phyloP scores from a whole-genome alignment of 2,329 filamentous ascomycete species.

The Blumeriella jaapii region DNA sequence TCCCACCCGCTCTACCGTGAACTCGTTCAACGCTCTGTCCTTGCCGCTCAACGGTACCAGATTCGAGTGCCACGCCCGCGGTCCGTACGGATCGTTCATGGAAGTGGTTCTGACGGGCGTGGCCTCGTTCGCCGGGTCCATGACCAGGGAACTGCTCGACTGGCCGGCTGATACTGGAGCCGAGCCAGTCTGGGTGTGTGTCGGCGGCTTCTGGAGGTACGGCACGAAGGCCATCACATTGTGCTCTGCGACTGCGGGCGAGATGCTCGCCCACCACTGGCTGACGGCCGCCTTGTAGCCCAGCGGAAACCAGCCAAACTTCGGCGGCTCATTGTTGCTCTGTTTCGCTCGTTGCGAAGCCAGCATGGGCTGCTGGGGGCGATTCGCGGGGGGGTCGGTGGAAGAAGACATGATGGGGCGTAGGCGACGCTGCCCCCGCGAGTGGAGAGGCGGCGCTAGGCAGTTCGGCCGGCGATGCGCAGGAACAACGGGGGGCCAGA shows the following conservation, averaged over 20 bases:
- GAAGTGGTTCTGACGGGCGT: conserved; percentile 32
- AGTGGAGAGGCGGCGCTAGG: conserved; percentile 21
- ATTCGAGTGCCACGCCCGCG: conserved; percentile 73
- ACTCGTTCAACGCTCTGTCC: conserved; percentile 82
- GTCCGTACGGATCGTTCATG: conserved; percentile 67
- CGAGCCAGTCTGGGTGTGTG: conserved; percentile 41
- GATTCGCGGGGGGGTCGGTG: conserved; percentile 25
- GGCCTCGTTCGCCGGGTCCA: conserved; percentile 30
- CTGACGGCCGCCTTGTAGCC: conserved; percentile 84
- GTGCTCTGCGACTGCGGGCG: conserved; percentile 75
- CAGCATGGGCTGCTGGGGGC: conserved; percentile 34
- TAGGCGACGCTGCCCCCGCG: conserved; percentile 18
- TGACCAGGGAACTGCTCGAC: conserved; percentile 29
- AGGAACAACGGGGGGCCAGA: conserved; percentile 25
- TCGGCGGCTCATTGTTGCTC: conserved; percentile 18
- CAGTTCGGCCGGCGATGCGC: conserved; percentile 24
- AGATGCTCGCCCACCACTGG: conserved; percentile 90
- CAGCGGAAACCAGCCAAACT: conserved; percentile 59
- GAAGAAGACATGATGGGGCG: conserved; percentile 27
- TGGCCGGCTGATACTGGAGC: conserved; percentile 33
- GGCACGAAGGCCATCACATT: conserved; percentile 80
- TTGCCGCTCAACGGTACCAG: conserved; percentile 79
- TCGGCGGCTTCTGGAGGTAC: conserved; percentile 60
- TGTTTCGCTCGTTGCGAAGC: conserved; percentile 36
- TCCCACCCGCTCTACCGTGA: conserved; percentile 73